Conservation (phyloP, 306 rosid genomes). For the Lathyrus aphaca region DNA sequence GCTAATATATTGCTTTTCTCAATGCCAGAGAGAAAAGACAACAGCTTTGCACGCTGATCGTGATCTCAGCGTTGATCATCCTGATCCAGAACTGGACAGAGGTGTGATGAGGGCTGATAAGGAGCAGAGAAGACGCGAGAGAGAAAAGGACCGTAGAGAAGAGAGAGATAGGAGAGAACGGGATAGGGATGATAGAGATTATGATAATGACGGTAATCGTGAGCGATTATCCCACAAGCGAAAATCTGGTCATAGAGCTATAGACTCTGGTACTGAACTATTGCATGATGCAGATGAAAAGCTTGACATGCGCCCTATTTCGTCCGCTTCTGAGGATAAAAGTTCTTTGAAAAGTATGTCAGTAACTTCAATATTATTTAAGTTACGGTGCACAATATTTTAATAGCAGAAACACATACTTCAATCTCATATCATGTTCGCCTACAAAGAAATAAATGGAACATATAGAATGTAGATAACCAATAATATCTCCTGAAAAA, state of each 20-base stretch:
- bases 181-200: constrained; percentile 72
- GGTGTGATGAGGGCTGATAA: constrained; percentile 65
- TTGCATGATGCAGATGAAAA: constrained; percentile 72
- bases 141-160: constrained; percentile 82
- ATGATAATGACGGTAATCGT: constrained; percentile 69
- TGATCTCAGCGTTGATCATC: constrained; percentile 75
- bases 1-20: constrained; percentile 36
- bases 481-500: background rate
- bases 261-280: constrained; percentile 63
- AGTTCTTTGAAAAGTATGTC: constrained; percentile 67
- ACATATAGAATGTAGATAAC: background rate
- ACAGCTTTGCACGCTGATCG: constrained; percentile 62
- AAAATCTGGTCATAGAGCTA: constrained; percentile 63
- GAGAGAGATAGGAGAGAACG: constrained; percentile 66
- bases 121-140: constrained; percentile 83
- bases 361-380: background rate
- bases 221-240: constrained; percentile 65
- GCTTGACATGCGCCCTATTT: constrained; percentile 58
- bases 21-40: constrained; percentile 72
- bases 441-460: constrained; percentile 19
- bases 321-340: constrained; percentile 75
- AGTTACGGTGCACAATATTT: constrained; percentile 15
- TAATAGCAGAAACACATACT: constrained; percentile 14
- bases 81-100: constrained; percentile 81
- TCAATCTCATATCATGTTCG: constrained; percentile 3